These are phyloP conservation scores for Tetrapyrgos nigripes DNA, from an alignment of 1,284 basidiomycete species.

Conservation along the genomic window DNA sequence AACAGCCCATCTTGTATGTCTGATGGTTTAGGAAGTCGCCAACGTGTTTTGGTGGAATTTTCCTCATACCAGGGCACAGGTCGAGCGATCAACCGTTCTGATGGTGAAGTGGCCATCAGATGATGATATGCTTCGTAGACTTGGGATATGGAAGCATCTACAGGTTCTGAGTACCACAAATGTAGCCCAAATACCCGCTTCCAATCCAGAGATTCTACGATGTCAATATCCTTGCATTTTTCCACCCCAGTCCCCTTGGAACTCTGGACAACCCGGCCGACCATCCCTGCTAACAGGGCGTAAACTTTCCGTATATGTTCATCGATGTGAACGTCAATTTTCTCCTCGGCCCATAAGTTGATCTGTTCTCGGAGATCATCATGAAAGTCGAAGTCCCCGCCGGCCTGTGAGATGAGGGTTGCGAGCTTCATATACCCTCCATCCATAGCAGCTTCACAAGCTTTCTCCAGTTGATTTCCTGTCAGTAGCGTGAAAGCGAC, in stretches of 20 bases:
- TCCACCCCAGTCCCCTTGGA: conserved; percentile 62
- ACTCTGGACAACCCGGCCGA: conserved; percentile 65
- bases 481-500: conserved; percentile 77
- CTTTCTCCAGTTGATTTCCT: conserved; percentile 88
- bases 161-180: conserved; percentile 87
- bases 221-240: conserved; percentile 66
- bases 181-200: conserved; percentile 92
- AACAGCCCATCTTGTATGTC: conserved; percentile 73
- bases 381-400: conserved; percentile 81
- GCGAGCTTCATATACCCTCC: conserved; percentile 87
- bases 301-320: conserved; percentile 83
- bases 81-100: conserved; percentile 51
- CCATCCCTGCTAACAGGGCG: conserved; percentile 84
- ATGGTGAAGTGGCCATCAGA: conserved; percentile 48
- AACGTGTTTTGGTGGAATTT: conserved; percentile 20
- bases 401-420: conserved; percentile 90
- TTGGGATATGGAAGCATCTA: conserved; percentile 76
- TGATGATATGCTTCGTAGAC: conserved; percentile 76
- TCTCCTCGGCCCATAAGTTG: conserved; percentile 83
- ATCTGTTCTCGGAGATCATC: conserved; percentile 83
- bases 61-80: conserved; percentile 79
- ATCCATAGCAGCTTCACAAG: conserved; percentile 80
- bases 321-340: conserved; percentile 76
- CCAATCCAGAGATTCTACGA: conserved; percentile 93
- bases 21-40: conserved; percentile 5